Base-by-base conservation (phyloP, 2,329 filamentous ascomycete genomes). In the Alternaria triticina region DNA sequence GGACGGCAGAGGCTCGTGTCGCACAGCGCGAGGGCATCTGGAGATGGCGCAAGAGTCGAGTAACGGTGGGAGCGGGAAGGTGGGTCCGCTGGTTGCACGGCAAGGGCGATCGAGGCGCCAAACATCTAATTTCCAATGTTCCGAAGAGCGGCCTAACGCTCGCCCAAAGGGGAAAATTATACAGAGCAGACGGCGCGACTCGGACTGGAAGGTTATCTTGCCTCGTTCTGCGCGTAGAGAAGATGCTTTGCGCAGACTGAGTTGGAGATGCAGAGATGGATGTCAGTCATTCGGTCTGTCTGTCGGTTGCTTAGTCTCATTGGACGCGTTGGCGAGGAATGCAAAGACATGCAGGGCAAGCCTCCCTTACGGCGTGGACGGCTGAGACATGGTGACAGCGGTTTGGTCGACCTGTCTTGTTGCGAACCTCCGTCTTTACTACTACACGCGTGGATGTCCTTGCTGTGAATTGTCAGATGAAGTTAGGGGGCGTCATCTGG, bases 71-170 rank as follows among this genome's bases (percentile, higher is more conserved):
- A 56, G 45, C 30, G 52, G 58, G 64, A 59, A 59, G 58, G 66
- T 67, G 62, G 68, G 61, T 55, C 68, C 62, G 60, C 45, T 59
- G 49, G 62, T 66, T 57, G 69, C 59, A 65, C 66, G 70, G 69
- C 65, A 69, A 72, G 67, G 65, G 66, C 62, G 68, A 69, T 65
- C 62, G 54, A 70, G 73, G 61, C 54, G 20, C 55, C 57, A 43
- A 40, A 40, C 30, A 56, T 43, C 27, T 69, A 74, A 76, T 77
- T 65, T 76, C 75, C 73, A 74, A 73, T 40, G 61, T 65, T 76
- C 75, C 74, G 75, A 73, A 44, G 61, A 61, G 25, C 46, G 54
- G 56, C 57, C 56, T 60, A 45, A 43, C 44, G 33, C 15, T 23
- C 27, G 40, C 62, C 61, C 45, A 64, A 66, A 68, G 46, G 58